Evolutionary conservation across 768 basidiomycete genomes (phyloP).

Genomic region (Leccinum rimulosum): DNA sequence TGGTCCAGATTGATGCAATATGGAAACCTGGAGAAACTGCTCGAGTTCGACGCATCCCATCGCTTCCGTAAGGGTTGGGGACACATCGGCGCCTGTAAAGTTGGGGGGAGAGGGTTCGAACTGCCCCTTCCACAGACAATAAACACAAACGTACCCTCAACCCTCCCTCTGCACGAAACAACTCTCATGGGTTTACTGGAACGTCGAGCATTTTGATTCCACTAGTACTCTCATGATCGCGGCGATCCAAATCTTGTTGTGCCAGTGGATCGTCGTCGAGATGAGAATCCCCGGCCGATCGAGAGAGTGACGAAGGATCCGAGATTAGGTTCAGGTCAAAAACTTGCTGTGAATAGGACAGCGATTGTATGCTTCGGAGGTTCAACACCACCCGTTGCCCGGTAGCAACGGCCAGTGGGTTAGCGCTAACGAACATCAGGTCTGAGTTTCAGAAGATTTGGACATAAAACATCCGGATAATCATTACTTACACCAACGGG

Average conservation of each 20-base stretch:
- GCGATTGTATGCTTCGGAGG: slow-evolving; percentile 1
- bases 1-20: neutral
- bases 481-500: neutral
- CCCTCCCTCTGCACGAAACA: neutral
- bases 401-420: slow-evolving; percentile 9
- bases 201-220: neutral
- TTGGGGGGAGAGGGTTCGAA: neutral
- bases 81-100: neutral
- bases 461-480: too few species aligned
- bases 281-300: neutral
- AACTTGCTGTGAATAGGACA: neutral
- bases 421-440: neutral
- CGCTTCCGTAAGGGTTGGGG: too few species aligned
- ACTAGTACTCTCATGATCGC: neutral
- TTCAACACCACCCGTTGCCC: slow-evolving; percentile 21
- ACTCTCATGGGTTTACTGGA: neutral
- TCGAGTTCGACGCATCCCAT: too few species aligned
- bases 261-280: neutral
- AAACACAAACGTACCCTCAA: neutral
- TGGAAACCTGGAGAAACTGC: too few species aligned
- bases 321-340: neutral
- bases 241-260: neutral
- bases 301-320: neutral
- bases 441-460: neutral
- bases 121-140: neutral